Evolutionary conservation across 2,329 filamentous ascomycete species (phyloP), one percentile per base, ranked within the genome.

Genomic region (Penicillium olsonii): DNA sequence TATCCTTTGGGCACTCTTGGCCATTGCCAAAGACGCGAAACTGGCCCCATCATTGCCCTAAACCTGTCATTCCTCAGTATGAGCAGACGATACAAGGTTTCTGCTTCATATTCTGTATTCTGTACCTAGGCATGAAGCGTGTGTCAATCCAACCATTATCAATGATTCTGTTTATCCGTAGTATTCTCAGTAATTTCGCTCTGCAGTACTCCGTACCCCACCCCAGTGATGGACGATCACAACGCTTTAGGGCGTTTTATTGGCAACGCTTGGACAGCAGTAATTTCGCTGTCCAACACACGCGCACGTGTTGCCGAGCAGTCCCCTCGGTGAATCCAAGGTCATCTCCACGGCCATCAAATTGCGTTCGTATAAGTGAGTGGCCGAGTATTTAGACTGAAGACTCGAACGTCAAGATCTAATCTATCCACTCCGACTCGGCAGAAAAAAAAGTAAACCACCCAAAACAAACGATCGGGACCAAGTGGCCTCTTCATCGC

Each of bases 81-180:
- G 24, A 11, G 20, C 29, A n/a, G 22, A 42, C 18, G 19, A 37
- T 37, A 27, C 9, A 19, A 37, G 33, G 17, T 31, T 18, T 34
- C 37, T 50, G 46, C 29, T 45, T 47, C 33, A 31, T 26, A 38
- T 27, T 45, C 29, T 61, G 54, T 59, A 59, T 56, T 40, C 39
- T 61, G 56, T 59, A 59, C 41, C 52, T 60, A 57, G 37, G 49
- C 50, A 54, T 56, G 42, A 50, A 48, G 42, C 38, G 55, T 52
- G 33, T 42, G 37, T 47, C 37, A 22, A 37, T 35, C 47, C 31
- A 47, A 42, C 50, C 43, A 45, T 26, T 14, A 46, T 50, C 18
- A 11, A 26, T 24, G n/a, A 44, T 7, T 15, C 19, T n/a, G 15
- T 12, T 5, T 42, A 44, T 42, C 42, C 34, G 44, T 29, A 26